Percentiles rank a stretch among this genome's conserved stretches.
Evolutionary conservation across 1,284 basidiomycete genomes (phyloP).

Genomic region (Sanghuangporus baumii): DNA sequence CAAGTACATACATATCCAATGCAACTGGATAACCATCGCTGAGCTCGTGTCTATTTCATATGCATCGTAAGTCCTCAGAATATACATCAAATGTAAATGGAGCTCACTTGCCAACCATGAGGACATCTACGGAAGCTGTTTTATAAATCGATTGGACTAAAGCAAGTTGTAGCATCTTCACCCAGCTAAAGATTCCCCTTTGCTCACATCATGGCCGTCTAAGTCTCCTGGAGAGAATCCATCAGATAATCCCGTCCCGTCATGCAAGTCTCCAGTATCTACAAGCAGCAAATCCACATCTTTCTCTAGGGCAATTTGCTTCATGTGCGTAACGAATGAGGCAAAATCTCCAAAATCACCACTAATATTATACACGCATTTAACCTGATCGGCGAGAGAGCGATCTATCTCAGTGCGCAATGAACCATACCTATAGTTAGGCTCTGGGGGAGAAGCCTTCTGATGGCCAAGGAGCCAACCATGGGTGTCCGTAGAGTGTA

Average conservation of each 20-base stretch:
- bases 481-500: conserved; percentile 81
- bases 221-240: conserved; percentile 63
- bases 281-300: conserved; percentile 67
- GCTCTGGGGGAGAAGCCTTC: conserved; percentile 62
- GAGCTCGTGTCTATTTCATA: conserved; percentile 3
- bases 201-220: conserved; percentile 62
- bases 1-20: conserved; percentile 5
- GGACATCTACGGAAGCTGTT: conserved; percentile 76
- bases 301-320: conserved; percentile 54
- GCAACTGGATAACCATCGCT: conserved; percentile 15
- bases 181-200: neutral
- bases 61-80: too few relatives aligned
- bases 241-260: conserved; percentile 75
- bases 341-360: conserved; percentile 79
- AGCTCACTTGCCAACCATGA: conserved; percentile 84
- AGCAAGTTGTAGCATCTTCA: neutral
- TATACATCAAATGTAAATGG: too few relatives aligned
- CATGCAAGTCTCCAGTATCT: conserved; percentile 76
- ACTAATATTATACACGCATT: conserved; percentile 51
- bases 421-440: conserved; percentile 36
- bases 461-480: conserved; percentile 78
- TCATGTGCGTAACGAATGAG: conserved; percentile 61
- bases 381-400: conserved; percentile 27
- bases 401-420: conserved; percentile 51
- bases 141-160: conserved; percentile 67